Base-by-base conservation (phyloP, 257 asterid species). In the Nicotiana tabacum region DNA sequence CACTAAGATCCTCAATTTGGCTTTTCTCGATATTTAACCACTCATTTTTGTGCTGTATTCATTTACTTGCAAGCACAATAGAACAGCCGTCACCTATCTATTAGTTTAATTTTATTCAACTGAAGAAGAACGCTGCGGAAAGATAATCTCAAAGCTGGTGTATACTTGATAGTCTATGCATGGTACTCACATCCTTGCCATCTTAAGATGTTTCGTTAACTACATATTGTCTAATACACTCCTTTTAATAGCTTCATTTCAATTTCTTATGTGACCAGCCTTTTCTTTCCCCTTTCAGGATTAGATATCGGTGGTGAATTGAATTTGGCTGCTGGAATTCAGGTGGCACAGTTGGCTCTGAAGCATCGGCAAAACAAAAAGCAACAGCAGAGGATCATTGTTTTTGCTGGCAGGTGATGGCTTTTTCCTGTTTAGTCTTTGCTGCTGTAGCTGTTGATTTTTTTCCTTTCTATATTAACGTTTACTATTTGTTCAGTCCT, bases 291-390 rank as follows among this genome's bases (percentile, higher is more conserved):
- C 66, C 9, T 61, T 87, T 32, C 84, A 96, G 99, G 98, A 67
- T 70, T 96, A 83, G 97, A 93, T 85, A 86, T 94, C 29, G 97
- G 98, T 5, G 98, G 98, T 77, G 98, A 94, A 87, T 89, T 90
- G 94, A 94, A 92, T 85, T 89, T 96, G 89, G 93, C 98, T n/a
- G 93, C 97, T 81, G 99, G 95, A 81, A 91, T 96, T 88, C 99
- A 96, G 89, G 97, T 96, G 82, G 98, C 98, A 6, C 97, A 94
- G 90, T 83, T 94, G 90, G 97, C 98, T 82, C 94, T 96, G 78
- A 96, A 96, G 92, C 98, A 94, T 90, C 95, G 98, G 57, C 98
- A 93, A 84, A 96, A 94, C 88, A 94, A 96, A 91, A 93, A 92
- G 91, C 99, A 96, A 66, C 96, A 94, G 51, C 98, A 93, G 67